Evolutionary conservation across 768 basidiomycete genomes (phyloP).

Genomic region (Auriscalpium vulgare): DNA sequence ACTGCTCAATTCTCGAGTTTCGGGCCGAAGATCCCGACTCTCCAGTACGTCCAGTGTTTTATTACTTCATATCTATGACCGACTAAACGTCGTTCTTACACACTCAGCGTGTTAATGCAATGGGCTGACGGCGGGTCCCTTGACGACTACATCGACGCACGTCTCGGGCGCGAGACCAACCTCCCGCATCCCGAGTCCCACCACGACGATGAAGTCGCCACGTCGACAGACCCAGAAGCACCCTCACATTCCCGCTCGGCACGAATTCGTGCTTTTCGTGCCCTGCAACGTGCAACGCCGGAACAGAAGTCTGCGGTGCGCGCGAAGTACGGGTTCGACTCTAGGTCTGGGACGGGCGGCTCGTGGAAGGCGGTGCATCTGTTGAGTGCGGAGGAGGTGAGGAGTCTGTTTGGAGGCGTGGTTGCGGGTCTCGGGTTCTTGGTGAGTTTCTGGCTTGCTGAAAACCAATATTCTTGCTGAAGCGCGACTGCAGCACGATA

Average conservation of each 20-base stretch:
- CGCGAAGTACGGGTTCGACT: constrained; percentile 34
- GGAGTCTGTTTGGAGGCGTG: constrained; percentile 75
- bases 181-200: constrained; percentile 25
- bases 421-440: constrained; percentile 83
- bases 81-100: neutral
- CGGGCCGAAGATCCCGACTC: constrained; percentile 78
- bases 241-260: constrained; percentile 47
- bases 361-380: constrained; percentile 75
- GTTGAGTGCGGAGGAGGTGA: constrained; percentile 77
- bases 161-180: constrained; percentile 46
- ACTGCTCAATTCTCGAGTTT: constrained; percentile 78
- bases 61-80: neutral
- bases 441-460: constrained; percentile 35
- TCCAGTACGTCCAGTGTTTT: constrained; percentile 51
- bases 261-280: constrained; percentile 69
- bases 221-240: constrained; percentile 10
- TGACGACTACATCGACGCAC: constrained; percentile 80
- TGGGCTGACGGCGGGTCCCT: constrained; percentile 88
- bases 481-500: constrained; percentile 49
- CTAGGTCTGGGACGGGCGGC: constrained; percentile 13
- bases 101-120: constrained; percentile 75
- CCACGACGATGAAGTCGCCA: constrained; percentile 35
- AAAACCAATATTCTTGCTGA: neutral
- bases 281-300: constrained; percentile 55
- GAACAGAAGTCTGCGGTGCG: constrained; percentile 56